Base-by-base conservation (phyloP, 352 stramenopile genomes). In the Phytophthora meadii region DNA sequence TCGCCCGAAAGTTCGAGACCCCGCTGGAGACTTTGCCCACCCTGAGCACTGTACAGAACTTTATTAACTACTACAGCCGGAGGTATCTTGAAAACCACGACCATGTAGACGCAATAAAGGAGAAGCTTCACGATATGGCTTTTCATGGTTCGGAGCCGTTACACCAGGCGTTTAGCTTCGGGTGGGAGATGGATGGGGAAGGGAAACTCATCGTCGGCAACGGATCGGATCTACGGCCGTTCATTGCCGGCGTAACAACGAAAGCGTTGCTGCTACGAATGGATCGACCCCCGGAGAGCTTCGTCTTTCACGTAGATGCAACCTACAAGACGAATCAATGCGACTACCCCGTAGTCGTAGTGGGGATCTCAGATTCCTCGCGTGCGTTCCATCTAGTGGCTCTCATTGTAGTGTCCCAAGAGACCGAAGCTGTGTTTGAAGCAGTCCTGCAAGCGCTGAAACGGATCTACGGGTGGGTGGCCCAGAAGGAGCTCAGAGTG, bases 81-180 rank as follows among this genome's bases (percentile, higher is more conserved):
- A 61, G 11, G 1, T 6, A 68, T 4, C 11, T 61, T 1, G 24
- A 50, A 1, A 61, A 56, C n/a, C 24, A 68, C 6, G 44, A 68
- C 12, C 42, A 51, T 12, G 34, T 61, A 1, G 12, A 50, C 1
- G 41, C 39, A 1, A 11, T 68, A 0, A 52, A 7, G 12, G 7
- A 45, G 1, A 60, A 40, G 57, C 12, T 65, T 1, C 27, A 47
- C 28, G 28, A 2, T 19, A 5, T 11, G 2, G 12, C 39, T 2
- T 65, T 27, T 24, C 25, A 2, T n/a, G 39, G 47, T n/a, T 11
- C 3, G 0, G 44, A 41, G 15, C 4, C 9, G 5, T 44, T 34
- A 39, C 3, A 24, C 1, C 53, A 52, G 40, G 4, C 40, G 1
- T 52, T 60, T 27, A 46, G 17, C 2, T 60, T 52, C 36, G 41